These are phyloP conservation scores for Durotheca rogersii DNA, from an alignment of 495 filamentous ascomycete species.

Conservation along the genomic window DNA sequence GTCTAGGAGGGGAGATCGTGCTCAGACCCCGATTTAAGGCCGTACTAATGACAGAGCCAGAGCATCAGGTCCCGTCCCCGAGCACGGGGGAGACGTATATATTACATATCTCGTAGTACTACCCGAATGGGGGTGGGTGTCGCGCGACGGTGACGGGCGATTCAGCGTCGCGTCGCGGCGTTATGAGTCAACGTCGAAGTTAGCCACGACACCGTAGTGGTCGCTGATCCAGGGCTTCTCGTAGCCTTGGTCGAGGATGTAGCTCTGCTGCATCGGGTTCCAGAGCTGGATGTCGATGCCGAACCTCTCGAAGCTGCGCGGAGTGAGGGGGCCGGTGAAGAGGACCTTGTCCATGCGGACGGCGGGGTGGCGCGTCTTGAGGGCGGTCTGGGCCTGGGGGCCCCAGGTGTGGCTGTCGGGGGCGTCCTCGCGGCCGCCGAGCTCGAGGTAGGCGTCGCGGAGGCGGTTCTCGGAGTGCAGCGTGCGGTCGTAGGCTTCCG, in stretches of 20 bases:
- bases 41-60: too few species aligned
- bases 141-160: neutral
- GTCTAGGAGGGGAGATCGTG: too few species aligned
- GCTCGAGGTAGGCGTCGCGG: conserved; percentile 54
- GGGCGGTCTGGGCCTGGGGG: conserved; percentile 43
- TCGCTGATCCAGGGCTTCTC: conserved; percentile 52
- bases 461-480: conserved; percentile 49
- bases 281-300: conserved; percentile 31
- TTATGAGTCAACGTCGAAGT: conserved; percentile 24
- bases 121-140: too few species aligned
- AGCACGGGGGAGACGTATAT: too few species aligned
- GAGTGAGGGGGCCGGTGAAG: conserved; percentile 34
- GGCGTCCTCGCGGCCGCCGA: conserved; percentile 49
- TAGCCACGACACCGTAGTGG: conserved; percentile 49
- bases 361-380: conserved; percentile 44
- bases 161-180: neutral
- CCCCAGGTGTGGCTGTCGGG: conserved; percentile 60
- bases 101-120: too few species aligned
- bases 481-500: conserved; percentile 51
- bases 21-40: too few species aligned
- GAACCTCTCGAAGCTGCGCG: conserved; percentile 43
- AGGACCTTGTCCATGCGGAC: conserved; percentile 54
- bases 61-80: too few species aligned
- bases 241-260: conserved; percentile 25
- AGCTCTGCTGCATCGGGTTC: conserved; percentile 21